phyloP scores from a whole-genome alignment of 352 stramenopile genomes.

The Phytophthora citricola region DNA sequence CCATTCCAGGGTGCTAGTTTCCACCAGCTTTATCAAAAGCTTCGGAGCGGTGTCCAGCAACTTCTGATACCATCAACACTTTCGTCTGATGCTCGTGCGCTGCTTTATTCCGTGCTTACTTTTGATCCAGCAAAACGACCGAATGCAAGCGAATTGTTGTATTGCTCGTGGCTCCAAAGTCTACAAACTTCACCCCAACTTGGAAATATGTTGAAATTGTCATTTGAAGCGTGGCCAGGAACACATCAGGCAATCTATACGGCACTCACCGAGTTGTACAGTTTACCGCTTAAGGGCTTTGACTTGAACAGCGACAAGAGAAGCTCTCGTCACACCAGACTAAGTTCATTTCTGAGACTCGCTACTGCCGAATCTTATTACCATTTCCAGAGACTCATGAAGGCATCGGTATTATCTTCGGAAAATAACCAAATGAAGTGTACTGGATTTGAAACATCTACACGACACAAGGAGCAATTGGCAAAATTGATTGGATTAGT shows the following conservation, averaged over 20 bases:
- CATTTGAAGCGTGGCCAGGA: constrained; percentile 23
- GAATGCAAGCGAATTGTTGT: constrained; percentile 37
- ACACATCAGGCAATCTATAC: constrained; percentile 7
- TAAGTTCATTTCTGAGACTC: constrained; percentile 26
- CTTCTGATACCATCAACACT: constrained; percentile 38
- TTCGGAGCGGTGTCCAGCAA: constrained; percentile 36
- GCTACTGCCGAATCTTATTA: constrained; percentile 6
- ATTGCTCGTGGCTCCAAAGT: constrained; percentile 46
- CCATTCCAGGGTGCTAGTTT: constrained; percentile 54
- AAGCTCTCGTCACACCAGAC: background rate
- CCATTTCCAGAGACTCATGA: constrained; percentile 11
- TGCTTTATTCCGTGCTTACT: constrained; percentile 55
- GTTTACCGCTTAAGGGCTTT: constrained; percentile 6
- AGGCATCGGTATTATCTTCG: background rate
- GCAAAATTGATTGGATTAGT: constrained; percentile 66
- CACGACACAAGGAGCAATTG: constrained; percentile 53
- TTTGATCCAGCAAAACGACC: constrained; percentile 53
- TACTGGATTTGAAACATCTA: constrained; percentile 5
- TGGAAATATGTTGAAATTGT: background rate
- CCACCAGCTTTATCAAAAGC: constrained; percentile 44
- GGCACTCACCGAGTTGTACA: constrained; percentile 30
- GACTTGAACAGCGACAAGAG: background rate
- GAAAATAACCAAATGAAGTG: background rate
- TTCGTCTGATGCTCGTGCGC: constrained; percentile 43
- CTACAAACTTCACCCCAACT: background rate